Percentiles rank a stretch among this genome's conserved stretches.
These are phyloP conservation scores for Mycena vulgaris DNA, from an alignment of 768 basidiomycete genomes.

Conservation along the genomic window DNA sequence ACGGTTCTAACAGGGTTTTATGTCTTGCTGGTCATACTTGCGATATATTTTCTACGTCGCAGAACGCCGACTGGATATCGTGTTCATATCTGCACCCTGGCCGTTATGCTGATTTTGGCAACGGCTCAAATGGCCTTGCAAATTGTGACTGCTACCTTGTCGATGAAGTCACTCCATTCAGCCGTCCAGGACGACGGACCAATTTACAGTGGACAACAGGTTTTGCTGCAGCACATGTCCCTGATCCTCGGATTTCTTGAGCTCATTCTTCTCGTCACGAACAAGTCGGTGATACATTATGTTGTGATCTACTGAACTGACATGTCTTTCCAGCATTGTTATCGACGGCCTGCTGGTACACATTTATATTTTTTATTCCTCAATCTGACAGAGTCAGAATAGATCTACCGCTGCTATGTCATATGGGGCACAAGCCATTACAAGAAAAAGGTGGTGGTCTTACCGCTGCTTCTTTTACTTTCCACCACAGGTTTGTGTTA, in stretches of 20 bases:
- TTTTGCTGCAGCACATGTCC: not conserved
- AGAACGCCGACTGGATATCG: not conserved
- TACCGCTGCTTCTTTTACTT: too few relatives aligned
- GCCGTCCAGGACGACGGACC: not conserved
- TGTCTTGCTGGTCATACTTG: not conserved
- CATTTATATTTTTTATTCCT: too few relatives aligned
- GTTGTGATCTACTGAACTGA: too few relatives aligned
- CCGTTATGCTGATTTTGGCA: not conserved
- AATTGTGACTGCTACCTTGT: conserved; percentile 1
- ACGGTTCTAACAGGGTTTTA: not conserved
- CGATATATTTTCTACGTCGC: conserved; percentile 1
- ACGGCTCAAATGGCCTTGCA: not conserved
- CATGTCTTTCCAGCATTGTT: too few relatives aligned
- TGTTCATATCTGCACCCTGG: not conserved
- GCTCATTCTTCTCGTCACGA: conserved; percentile 2
- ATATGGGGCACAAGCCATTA: too few relatives aligned
- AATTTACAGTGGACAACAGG: not conserved
- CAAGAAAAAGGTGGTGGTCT: too few relatives aligned
- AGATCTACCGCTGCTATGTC: too few relatives aligned
- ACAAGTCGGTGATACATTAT: not conserved
- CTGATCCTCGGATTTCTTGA: conserved; percentile 2
- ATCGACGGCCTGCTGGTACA: too few relatives aligned
- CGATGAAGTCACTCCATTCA: conserved; percentile 1
- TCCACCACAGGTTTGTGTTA: too few relatives aligned
- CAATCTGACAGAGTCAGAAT: too few relatives aligned